A percentile compares a stretch with the other conserved stretches of the same genome.
These are phyloP conservation scores for Neoscytalidium dimidiatum DNA, from an alignment of 2,329 filamentous ascomycete genomes.

Conservation along the genomic window DNA sequence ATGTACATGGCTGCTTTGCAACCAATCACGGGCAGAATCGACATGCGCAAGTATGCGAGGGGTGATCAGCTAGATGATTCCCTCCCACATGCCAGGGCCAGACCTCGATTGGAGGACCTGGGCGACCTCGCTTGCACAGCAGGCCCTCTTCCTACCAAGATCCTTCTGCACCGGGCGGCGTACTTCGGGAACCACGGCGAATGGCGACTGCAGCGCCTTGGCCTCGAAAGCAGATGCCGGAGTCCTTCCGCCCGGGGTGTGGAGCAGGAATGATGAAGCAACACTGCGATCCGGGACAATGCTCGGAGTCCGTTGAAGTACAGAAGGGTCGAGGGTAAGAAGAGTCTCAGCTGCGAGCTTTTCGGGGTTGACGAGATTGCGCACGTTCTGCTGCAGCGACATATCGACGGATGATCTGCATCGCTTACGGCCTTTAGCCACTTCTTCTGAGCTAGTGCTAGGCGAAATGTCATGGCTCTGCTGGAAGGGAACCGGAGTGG, in stretches of 20 bases:
- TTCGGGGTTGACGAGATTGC: constrained; percentile 56
- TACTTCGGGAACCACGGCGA: constrained; percentile 42
- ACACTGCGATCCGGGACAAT: constrained; percentile 39
- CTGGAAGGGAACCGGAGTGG: constrained; percentile 24
- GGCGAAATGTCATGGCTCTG: constrained; percentile 6
- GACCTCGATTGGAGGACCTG: constrained; percentile 53
- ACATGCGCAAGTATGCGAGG: background rate
- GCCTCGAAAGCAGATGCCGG: constrained; percentile 26
- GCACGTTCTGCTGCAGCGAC: constrained; percentile 65
- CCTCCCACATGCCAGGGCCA: constrained; percentile 68
- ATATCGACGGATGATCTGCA: constrained; percentile 62
- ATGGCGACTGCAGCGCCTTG: constrained; percentile 43
- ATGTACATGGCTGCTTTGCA: constrained; percentile 8
- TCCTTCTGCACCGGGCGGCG: constrained; percentile 48
- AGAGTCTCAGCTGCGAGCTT: constrained; percentile 21
- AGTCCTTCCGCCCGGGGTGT: constrained; percentile 25
- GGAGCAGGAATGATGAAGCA: constrained; percentile 35
- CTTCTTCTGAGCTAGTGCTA: constrained; percentile 17
- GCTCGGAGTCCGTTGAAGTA: constrained; percentile 24
- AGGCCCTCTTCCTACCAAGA: constrained; percentile 64
- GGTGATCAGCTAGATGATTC: constrained; percentile 50
- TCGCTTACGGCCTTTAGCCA: constrained; percentile 54
- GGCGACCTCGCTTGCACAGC: constrained; percentile 63
- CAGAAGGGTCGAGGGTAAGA: constrained; percentile 21
- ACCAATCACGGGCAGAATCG: background rate